Evolutionary conservation across 2,329 filamentous ascomycete genomes (phyloP), one percentile per base, ranked within the genome.

Genomic region (Botrytis cinerea): DNA sequence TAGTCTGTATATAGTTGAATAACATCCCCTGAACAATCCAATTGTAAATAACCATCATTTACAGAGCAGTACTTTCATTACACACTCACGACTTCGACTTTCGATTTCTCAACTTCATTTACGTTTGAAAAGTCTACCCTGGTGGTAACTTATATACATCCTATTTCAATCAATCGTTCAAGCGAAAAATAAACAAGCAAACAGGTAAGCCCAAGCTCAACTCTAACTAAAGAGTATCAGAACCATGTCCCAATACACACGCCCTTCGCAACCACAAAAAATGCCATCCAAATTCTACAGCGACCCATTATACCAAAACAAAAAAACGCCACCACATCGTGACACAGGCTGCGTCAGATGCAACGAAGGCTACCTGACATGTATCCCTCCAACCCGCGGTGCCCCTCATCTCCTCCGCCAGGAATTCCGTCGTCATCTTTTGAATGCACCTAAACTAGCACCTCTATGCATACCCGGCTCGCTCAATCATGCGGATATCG

Each of bases 11-110:
- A 70, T 35, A 70, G 32, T 22, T n/a, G 9, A 46, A 45, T 14
- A 46, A 25, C 1, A 14, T 45, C 22, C 22, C 28, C 14, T 25
- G 51, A 70, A 70, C 68, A 70, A 70, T 61, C 28, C 40, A 45
- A 45, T 46, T 70, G 54, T 70, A 28, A 70, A n/a, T 14, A 70
- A 70, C 28, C 61, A 60, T 45, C 28, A 22, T 61, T 8, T 61
- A 70, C 54, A 57, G 32, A 14, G 43, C 25, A 14, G 25, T 22
- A 57, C 35, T 32, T 14, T 57, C 12, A 57, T 43, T 57, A 10
- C 12, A 67, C 32, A 32, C 35, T 68, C 48, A 25, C 38, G 57
- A 43, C 20, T 43, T 43, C 1, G n/a, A 43, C 10, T n/a, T 32
- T 43, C 48, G 35, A 10, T 28, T n/a, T 57, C 35, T 16, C 4